Base-by-base conservation (phyloP, 73 alveolate species). In the Effrenium voratum region DNA sequence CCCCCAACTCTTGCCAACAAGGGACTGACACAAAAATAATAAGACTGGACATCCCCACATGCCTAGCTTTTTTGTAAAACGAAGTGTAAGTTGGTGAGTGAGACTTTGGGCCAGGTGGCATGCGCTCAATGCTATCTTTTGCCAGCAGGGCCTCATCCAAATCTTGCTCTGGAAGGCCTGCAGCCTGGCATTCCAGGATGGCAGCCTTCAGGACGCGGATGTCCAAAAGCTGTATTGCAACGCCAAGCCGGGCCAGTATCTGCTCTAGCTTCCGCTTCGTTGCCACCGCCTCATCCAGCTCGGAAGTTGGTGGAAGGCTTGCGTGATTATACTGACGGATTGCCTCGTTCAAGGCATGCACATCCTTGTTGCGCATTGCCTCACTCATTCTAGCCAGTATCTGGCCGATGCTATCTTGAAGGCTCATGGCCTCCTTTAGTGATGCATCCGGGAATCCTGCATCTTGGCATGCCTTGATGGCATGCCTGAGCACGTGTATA, bases 161-260 rank as follows among this genome's bases (percentile, higher is more conserved):
- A 16, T 90, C 96, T 12, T 90, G 96, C 22, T 90, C 96, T 90
- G 96, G 96, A 34, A 90, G 96, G 38, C 73, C 87, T 10, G 70
- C 86, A 16, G 86, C 45, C 45, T 90, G 85, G 24, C 96, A 90
- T 45, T 90, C 96, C 3, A 72, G 87, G 30, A 90, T 90, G 16
- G 96, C 96, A 0, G 96, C 96, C 52, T 90, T 90, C 82, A 90
- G 96, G 32, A 90, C 96, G 3, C 75, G 85, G 57, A 90, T 90
- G 86, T 90, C 96, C 79, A 90, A 43, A 28, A 90, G 55, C 63
- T 90, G 96, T 24, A 90, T 86, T 2, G 96, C 96, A 15, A 90
- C 96, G 32, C 96, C 75, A 77, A 90, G 43, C 28, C 73, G 85
- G 3, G 96, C 96, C 55, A 90, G 68, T 55, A 90, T 63, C 46